Evolutionary conservation across 495 filamentous ascomycete species (phyloP).

Genomic region (Choiromyces venosus): DNA sequence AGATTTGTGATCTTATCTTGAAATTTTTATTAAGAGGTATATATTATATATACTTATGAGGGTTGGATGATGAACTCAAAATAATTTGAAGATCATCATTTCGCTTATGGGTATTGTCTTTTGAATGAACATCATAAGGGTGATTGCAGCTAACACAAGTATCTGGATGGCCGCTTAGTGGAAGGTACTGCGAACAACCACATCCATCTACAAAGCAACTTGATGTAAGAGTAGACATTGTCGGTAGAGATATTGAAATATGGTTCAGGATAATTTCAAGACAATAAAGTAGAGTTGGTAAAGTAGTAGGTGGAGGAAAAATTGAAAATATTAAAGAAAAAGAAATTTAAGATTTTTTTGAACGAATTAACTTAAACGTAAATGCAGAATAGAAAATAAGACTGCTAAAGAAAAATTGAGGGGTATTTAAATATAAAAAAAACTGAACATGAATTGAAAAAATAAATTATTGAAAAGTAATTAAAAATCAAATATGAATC

Average conservation of each 20-base stretch:
- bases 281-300: no score
- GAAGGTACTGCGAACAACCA: neutral
- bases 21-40: no score
- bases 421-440: neutral
- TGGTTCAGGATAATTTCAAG: no score
- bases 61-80: no score
- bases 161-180: neutral
- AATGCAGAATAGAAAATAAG: neutral
- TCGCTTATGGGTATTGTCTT: accelerated
- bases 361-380: no score
- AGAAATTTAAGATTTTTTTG: no score
- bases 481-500: neutral
- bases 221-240: no score
- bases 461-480: neutral
- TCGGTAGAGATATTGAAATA: no score
- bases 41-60: no score
- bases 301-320: neutral
- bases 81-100: neutral
- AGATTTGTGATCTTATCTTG: no score
- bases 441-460: no score
- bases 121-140: neutral
- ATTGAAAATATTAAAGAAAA: neutral
- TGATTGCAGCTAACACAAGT: neutral
- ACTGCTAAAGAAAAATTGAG: neutral
- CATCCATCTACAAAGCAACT: neutral